These are phyloP conservation scores for Cercis canadensis DNA, from an alignment of 306 rosid genomes.

Conservation along the genomic window DNA sequence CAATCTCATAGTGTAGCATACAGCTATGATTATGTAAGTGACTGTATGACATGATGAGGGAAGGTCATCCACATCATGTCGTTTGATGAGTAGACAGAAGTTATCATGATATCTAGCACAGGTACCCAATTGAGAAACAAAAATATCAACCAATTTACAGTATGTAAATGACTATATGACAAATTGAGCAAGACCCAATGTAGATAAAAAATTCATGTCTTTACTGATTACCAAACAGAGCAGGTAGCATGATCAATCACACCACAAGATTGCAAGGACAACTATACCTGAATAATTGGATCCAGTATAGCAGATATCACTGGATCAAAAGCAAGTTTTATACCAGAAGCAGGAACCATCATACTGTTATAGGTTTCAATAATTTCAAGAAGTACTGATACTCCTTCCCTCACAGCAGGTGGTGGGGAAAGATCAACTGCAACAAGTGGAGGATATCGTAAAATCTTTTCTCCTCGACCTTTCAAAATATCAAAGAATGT, in stretches of 20 bases:
- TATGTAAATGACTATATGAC: no score
- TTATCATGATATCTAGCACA: no score
- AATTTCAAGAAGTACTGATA: constrained; percentile 87
- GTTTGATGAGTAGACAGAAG: constrained; percentile 23
- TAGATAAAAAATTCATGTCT: no score
- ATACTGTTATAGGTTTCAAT: constrained; percentile 79
- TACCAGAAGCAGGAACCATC: constrained; percentile 87
- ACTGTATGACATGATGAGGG: constrained; percentile 2
- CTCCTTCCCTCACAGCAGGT: constrained; percentile 96
- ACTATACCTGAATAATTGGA: constrained; percentile 87
- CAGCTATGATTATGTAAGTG: constrained; percentile 9
- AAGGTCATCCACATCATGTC: constrained; percentile 32
- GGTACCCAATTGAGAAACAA: no score
- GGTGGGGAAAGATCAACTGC: constrained; percentile 97
- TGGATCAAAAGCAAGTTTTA: constrained; percentile 79
- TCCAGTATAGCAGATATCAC: constrained; percentile 91
- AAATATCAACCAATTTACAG: no score
- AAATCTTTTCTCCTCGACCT: constrained; percentile 89
- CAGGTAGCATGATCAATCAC: constrained; percentile 1
- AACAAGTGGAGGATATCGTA: constrained; percentile 93
- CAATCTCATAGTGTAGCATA: constrained; percentile 3
- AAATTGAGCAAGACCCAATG: no score
- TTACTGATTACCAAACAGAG: not conserved
- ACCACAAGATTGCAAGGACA: no score
- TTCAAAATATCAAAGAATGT: constrained; percentile 89